Evolutionary conservation across 1,139 yeast species (phyloP).

Genomic region (Saccharomycopsis crataegensis): DNA sequence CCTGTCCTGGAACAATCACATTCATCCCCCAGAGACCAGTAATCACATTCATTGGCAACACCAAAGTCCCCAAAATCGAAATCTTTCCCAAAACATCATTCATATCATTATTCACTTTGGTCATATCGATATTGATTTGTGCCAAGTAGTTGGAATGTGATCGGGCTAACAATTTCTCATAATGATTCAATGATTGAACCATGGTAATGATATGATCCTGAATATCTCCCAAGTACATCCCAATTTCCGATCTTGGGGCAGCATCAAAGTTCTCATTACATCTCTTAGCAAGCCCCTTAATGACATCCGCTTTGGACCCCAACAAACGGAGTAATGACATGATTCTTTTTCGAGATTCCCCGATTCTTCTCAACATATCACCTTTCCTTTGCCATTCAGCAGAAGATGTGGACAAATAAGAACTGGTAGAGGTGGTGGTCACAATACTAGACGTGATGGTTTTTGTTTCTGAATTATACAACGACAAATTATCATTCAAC

Average conservation of each 20-base stretch:
- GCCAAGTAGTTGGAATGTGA: constrained; percentile 94
- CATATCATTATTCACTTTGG: constrained; percentile 93
- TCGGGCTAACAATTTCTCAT: constrained; percentile 85
- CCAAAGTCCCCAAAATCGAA: constrained; percentile 90
- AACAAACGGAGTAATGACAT: constrained; percentile 81
- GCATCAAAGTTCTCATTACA: constrained; percentile 79
- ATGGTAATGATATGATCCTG: constrained; percentile 93
- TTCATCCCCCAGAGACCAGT: constrained; percentile 99
- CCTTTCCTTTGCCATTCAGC: constrained; percentile 89
- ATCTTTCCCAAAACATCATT: constrained; percentile 93
- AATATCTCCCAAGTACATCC: constrained; percentile 87
- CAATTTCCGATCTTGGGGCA: constrained; percentile 49
- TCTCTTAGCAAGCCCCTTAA: constrained; percentile 86
- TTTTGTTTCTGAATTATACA: constrained; percentile 22
- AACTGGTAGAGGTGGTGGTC: constrained; percentile 23
- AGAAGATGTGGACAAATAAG: constrained; percentile 38
- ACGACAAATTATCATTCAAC: constrained; percentile 27
- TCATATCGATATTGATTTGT: constrained; percentile 95
- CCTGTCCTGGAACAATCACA: constrained; percentile 92
- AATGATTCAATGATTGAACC: constrained; percentile 91
- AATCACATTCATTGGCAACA: constrained; percentile 85
- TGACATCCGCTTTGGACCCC: constrained; percentile 93
- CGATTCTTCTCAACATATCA: constrained; percentile 89
- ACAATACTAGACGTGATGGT: constrained; percentile 25
- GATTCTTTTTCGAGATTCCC: constrained; percentile 89